These are phyloP conservation scores for Rhodamnia argentea DNA, from an alignment of 345 rosid species.

Conservation along the genomic window DNA sequence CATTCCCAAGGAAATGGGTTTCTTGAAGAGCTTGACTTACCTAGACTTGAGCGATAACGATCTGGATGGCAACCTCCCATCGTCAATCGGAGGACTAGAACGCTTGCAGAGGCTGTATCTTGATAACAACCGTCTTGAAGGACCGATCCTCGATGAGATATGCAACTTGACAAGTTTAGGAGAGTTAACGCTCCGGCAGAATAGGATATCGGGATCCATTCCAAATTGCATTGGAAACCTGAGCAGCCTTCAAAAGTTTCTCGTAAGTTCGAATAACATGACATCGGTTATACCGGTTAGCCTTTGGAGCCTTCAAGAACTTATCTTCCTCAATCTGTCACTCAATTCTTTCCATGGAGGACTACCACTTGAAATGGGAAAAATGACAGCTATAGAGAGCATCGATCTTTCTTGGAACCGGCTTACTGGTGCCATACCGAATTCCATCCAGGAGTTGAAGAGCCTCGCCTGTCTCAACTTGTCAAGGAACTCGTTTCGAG, in stretches of 20 bases:
- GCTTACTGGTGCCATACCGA: background rate
- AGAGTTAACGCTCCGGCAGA: background rate
- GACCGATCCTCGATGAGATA: background rate
- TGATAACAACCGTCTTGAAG: background rate
- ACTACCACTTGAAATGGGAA: background rate
- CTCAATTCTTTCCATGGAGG: background rate
- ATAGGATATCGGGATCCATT: background rate
- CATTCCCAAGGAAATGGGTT: background rate
- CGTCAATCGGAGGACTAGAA: background rate
- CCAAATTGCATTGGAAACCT: background rate
- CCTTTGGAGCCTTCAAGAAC: background rate
- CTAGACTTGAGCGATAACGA: rapidly evolving
- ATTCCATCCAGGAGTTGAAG: background rate
- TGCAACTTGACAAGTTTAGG: background rate
- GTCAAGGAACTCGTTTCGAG: background rate
- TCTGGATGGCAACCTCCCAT: background rate
- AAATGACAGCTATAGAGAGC: background rate
- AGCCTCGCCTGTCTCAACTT: conserved; percentile 1
- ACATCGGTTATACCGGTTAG: background rate
- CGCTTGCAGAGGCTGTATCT: background rate
- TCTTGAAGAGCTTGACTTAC: background rate
- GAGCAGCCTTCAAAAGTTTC: background rate
- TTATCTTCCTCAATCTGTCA: background rate
- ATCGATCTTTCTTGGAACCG: background rate
- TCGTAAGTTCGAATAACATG: background rate